Evolutionary conservation across 2,329 filamentous ascomycete species (phyloP).

Genomic region (Cordyceps militaris): DNA sequence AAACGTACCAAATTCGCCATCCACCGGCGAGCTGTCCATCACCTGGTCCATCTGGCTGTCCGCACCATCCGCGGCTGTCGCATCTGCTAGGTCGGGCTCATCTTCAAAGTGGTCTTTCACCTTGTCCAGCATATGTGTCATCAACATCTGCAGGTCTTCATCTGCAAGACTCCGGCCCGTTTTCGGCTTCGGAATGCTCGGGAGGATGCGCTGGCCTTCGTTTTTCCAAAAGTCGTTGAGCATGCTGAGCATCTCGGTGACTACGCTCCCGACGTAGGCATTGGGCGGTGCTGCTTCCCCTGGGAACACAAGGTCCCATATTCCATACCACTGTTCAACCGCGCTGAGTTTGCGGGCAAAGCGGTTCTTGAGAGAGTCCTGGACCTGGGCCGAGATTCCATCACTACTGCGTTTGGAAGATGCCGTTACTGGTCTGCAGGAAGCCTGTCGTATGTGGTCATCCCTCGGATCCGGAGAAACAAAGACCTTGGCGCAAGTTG

Average conservation of each 20-base stretch:
- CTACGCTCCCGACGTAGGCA: constrained; percentile 11
- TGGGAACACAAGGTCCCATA: constrained; percentile 17
- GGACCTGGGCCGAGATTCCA: constrained; percentile 11
- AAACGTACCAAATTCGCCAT: background rate
- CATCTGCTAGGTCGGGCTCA: background rate
- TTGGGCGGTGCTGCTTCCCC: background rate
- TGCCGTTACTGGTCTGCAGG: background rate
- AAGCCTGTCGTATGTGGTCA: constrained; percentile 5
- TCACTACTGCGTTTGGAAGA: background rate
- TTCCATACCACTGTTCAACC: constrained; percentile 15
- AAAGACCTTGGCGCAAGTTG: constrained; percentile 11
- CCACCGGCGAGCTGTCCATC: constrained; percentile 1
- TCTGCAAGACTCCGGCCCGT: background rate
- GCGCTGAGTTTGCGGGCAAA: constrained; percentile 3
- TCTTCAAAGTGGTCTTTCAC: constrained; percentile 1
- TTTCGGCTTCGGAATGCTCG: background rate
- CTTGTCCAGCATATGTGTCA: constrained; percentile 9
- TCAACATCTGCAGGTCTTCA: background rate
- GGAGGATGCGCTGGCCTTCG: constrained; percentile 2
- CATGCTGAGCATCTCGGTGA: constrained; percentile 14
- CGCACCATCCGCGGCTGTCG: background rate
- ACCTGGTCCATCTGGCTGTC: background rate
- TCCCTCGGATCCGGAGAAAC: background rate
- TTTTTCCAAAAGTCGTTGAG: constrained; percentile 13
- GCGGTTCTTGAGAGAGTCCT: constrained; percentile 11